Conservation (phyloP, 352 stramenopile species). For the Globisporangium irregulare region DNA sequence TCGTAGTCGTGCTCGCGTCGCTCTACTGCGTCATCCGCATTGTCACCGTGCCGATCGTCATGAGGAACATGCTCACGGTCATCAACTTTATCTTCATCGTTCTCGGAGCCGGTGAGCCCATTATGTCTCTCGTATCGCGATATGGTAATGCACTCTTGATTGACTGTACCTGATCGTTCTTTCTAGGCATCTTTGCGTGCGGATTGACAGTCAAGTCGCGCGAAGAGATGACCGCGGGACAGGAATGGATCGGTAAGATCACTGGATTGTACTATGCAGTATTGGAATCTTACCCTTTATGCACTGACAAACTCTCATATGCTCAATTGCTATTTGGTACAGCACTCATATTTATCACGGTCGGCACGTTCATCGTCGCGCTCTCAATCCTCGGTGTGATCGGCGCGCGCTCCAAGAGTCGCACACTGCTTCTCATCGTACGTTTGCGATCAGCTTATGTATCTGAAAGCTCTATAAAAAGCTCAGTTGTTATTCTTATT, state of each 20-base stretch:
- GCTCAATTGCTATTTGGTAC: not conserved
- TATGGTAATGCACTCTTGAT: not conserved
- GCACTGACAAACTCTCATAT: not conserved
- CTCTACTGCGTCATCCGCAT: constrained; percentile 84
- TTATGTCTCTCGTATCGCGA: too few species aligned
- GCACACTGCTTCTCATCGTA: constrained; percentile 76
- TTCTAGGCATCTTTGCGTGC: constrained; percentile 49
- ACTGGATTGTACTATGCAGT: too few species aligned
- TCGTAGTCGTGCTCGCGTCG: constrained; percentile 45
- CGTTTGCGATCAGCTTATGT: not conserved
- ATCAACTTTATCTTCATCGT: constrained; percentile 71
- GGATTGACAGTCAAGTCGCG: constrained; percentile 56
- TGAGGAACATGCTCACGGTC: constrained; percentile 79
- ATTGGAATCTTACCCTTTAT: too few species aligned
- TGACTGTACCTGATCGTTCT: not conserved
- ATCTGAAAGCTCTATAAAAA: not conserved
- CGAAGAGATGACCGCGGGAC: constrained; percentile 60
- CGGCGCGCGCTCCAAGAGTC: constrained; percentile 66
- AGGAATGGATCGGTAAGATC: constrained; percentile 69
- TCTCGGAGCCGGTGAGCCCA: constrained; percentile 32
- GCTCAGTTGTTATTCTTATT: not conserved
- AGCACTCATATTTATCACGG: constrained; percentile 71
- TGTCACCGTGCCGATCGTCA: constrained; percentile 84
- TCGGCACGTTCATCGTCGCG: constrained; percentile 62
- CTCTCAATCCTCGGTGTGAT: constrained; percentile 68